Evolutionary conservation across 1,284 basidiomycete species (phyloP), one percentile per base, ranked within the genome.

Genomic region (Somion occarium): DNA sequence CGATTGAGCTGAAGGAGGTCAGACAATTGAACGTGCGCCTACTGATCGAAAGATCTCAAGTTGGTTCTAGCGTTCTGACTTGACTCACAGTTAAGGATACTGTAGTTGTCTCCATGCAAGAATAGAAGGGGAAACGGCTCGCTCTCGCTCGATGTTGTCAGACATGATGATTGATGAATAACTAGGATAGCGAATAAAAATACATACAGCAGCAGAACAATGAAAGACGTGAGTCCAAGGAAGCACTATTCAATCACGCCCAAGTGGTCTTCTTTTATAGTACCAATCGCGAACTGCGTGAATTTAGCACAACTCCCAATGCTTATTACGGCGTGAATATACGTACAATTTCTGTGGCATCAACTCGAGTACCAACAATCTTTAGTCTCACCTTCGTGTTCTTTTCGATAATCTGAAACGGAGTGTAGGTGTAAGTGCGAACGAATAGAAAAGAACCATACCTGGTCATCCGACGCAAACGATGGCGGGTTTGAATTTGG

Each of bases 331-430:
- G 30, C 25, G 27, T 9, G 4, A 20, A 4, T 20, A 5, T 9
- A 79, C 88, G 60, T 65, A 94, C 93, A 61, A 99, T 98, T 69
- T 98, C 95, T 23, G 93, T 98, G 19, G 95, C 95, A 66, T 99
- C 96, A 5, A 98, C 91, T 62, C 96, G 84, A 25, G 94, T 97
- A 25, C 96, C 96, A 15, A 99, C 94, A 50, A 99, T 94, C 70
- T 98, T 96, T 70, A 98, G 79, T 37, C 96, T 83, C 30, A 98
- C 88, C 53, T 87, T 85, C 0, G 91, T 91, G 57, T 93, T 93
- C 69, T 96, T 97, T 67, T 96, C 91, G 62, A 96, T 98, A 61
- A 90, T 86, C 84, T 91, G 56, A 27, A 52, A 41, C 27, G 38
- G 30, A 19, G 7, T 52, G 26, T 18, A 24, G 30, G 38, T 45